Evolutionary conservation across 768 basidiomycete genomes (phyloP), one percentile per base, ranked within the genome.

Genomic region (Tricholoma sp.): DNA sequence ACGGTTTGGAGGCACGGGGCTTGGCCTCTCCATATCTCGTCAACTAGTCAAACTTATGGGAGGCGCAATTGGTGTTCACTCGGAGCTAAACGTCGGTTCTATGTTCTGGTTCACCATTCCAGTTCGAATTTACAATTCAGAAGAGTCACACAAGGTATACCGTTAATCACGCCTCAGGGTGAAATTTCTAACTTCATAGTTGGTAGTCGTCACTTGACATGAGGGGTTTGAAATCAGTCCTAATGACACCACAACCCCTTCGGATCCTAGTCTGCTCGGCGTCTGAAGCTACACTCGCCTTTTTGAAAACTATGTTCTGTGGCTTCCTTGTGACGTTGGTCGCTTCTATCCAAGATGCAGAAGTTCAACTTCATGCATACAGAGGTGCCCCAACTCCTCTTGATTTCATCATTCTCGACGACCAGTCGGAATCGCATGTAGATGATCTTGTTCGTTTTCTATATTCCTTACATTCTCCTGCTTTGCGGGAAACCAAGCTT

Each of bases 41-140:
- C 84, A 88, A 61, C 72, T 90, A 32, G 86, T 88, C 47, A 86
- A 86, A 63, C 77, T 88, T n/a, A 85, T 89, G 81, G 83, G 84
- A 18, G 88, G 88, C 19, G 82, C 79, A 4, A 88, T 90, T 52
- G 85, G 84, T 9, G 86, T 89, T 7, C 74, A 82, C 16, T 88
- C 86, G 0, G 81, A 86, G 60, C 72, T 83, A 10, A 79, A 81
- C 53, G 72, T 78, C 47, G 87, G 88, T 3, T 87, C 86, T 3
- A 78, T 74, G 59, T 90, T 90, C 65, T 87, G 84, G 83, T 90
- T 89, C 67, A 85, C 81, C 0, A 81, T 90, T 39, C 87, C 87
- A 0, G 83, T 85, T 22, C 84, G 80, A 61, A 71, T 82, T 12
- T 81, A 77, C 63, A 72, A 78, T 31, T 76, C 80, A 1, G 77